Evolutionary conservation across 176 grass and related monocot species (phyloP).

Genomic region (Carex cristatella): DNA sequence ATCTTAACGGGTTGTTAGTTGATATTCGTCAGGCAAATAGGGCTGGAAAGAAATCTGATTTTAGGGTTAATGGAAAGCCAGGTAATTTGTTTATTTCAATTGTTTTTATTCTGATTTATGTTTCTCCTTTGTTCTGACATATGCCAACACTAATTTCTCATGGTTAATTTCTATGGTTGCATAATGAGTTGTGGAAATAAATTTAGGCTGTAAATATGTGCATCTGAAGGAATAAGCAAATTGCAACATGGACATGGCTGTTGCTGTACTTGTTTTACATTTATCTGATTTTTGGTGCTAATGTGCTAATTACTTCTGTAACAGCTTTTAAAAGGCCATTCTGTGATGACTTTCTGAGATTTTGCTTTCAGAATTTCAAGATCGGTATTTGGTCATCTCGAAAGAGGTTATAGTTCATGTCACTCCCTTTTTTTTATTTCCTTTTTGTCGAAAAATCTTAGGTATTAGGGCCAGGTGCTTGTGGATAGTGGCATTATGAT

Average conservation of each 20-base stretch:
- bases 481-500: background rate
- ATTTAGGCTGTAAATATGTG: background rate
- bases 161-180: background rate
- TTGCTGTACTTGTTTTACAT: background rate
- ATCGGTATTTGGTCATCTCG: conserved; percentile 44
- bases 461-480: background rate
- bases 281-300: background rate
- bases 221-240: background rate
- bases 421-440: background rate
- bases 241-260: background rate
- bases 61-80: conserved; percentile 46
- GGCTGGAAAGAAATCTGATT: conserved; percentile 34
- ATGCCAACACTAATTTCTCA: background rate
- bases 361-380: conserved; percentile 43
- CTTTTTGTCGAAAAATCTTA: background rate
- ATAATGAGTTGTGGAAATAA: background rate
- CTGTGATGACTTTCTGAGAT: conserved; percentile 44
- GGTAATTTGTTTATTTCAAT: conserved; percentile 39
- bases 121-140: conserved; percentile 19
- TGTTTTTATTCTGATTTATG: background rate
- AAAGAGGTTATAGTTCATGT: conserved; percentile 8
- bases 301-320: conserved; percentile 10
- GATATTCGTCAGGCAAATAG: conserved; percentile 51
- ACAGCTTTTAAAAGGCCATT: conserved; percentile 52
- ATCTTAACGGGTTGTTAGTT: conserved; percentile 82